Evolutionary conservation across 2,329 filamentous ascomycete genomes (phyloP).

Genomic region (Trichoderma endophyticum): DNA sequence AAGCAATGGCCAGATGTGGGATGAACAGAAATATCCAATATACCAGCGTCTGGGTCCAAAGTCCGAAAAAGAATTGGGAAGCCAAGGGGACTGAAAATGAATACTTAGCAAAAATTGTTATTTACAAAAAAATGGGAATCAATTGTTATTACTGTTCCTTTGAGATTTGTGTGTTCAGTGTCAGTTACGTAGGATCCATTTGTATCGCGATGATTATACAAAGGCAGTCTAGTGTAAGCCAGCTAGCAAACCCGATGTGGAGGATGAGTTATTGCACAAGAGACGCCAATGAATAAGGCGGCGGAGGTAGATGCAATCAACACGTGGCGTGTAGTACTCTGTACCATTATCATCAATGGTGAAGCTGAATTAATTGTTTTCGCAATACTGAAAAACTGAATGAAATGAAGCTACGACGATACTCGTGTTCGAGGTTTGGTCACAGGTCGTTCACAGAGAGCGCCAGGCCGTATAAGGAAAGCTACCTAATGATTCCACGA

Average conservation of each 20-base stretch:
- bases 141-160: slow-evolving; percentile 5
- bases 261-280: not conserved
- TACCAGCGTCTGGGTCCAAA: slow-evolving; percentile 3
- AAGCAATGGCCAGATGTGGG: not conserved
- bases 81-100: not conserved
- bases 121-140: slow-evolving; percentile 16
- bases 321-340: not conserved
- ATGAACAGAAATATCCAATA: slow-evolving; percentile 12
- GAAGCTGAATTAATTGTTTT: not conserved
- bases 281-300: not conserved
- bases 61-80: not conserved
- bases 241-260: not conserved
- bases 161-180: not conserved
- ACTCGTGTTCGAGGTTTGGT: not conserved
- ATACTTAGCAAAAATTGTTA: not conserved
- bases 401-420: not conserved
- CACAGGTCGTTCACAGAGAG: not conserved
- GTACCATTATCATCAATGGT: not conserved
- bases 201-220: not conserved
- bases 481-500: not conserved
- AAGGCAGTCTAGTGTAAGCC: not conserved
- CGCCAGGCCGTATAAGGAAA: slow-evolving; percentile 5
- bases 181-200: not conserved
- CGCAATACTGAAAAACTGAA: not conserved
- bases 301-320: not conserved